Base-by-base conservation (phyloP, 768 basidiomycete genomes). In the Calocybe indica region DNA sequence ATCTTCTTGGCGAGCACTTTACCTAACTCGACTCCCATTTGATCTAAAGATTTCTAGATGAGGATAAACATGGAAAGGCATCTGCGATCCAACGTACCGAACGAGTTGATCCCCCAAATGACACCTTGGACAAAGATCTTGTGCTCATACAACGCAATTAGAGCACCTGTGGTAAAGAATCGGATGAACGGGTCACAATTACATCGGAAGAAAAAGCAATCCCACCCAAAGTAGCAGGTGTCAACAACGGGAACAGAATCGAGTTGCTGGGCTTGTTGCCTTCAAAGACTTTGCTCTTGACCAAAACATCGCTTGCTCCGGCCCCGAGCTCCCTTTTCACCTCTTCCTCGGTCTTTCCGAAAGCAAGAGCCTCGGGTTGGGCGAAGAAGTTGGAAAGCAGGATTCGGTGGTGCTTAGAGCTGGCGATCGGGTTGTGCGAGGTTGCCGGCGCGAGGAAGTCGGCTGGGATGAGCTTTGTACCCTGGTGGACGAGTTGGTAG, bases 21-120 rank as follows among this genome's bases (percentile, higher is more conserved):
- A 48, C 94, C 94, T 46, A 98, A 85, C 67, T 98, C 95, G 55
- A 98, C 95, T 64, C 96, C 96, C 94, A 97, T 96, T 83, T 98
- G 96, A 66, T 98, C 92, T 91, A 58, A 11, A 41, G 7, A 15
- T 22, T 7, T n/a, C 41, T 13, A 32, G 30, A 42, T n/a, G 30
- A 15, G n/a, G 14, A 44, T 13, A 22, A 28, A 45, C 6, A 13
- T 28, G 22, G 22, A 15, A 2, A 9, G 2, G 1, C 45, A 32
- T 31, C 30, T 22, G 14, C 7, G 37, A 6, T 39, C n/a, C 5
- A n/a, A 64, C 79, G 32, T 45, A 91, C 91, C 94, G 64, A 92
- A 98, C 3, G 92, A 93, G 75, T 99, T 98, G 75, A 99, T 95
- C 22, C 94, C 94, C 94, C 93, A 98, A 49, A 98, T 76, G 39